These are phyloP conservation scores for Saprolegnia diclina DNA, from an alignment of 352 stramenopile species.

Conservation along the genomic window DNA sequence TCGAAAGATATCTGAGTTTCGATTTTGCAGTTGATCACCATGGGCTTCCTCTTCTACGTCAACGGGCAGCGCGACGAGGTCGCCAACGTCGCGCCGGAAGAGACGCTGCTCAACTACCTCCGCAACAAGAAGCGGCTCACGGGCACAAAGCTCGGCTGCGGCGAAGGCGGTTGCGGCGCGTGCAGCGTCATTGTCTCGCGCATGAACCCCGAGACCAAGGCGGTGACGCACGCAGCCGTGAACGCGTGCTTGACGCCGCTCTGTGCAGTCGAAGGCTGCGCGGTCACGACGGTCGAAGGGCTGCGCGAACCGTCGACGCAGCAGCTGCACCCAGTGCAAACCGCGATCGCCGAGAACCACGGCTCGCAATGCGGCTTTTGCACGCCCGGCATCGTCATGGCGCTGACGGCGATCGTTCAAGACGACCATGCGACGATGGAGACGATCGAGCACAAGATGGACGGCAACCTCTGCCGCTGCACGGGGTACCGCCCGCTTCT, in stretches of 20 bases:
- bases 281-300: slow-evolving; percentile 85
- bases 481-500: slow-evolving; percentile 84
- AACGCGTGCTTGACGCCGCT: slow-evolving; percentile 85
- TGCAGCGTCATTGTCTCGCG: slow-evolving; percentile 93
- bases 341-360: slow-evolving; percentile 85
- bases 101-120: slow-evolving; percentile 81
- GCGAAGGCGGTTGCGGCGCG: slow-evolving; percentile 93
- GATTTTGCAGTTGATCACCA: neutral
- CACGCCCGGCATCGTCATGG: slow-evolving; percentile 85
- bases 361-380: slow-evolving; percentile 94
- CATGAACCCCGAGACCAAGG: slow-evolving; percentile 40
- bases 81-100: slow-evolving; percentile 52
- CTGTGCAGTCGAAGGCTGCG: slow-evolving; percentile 73
- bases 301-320: slow-evolving; percentile 37
- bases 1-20: slow-evolving; percentile 10
- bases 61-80: slow-evolving; percentile 57
- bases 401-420: slow-evolving; percentile 77
- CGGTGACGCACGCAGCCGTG: slow-evolving; percentile 64
- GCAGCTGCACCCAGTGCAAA: slow-evolving; percentile 76
- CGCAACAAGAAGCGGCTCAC: slow-evolving; percentile 62
- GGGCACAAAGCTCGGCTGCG: slow-evolving; percentile 88
- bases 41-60: slow-evolving; percentile 58
- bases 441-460: slow-evolving; percentile 91
- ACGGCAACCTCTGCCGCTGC: slow-evolving; percentile 95
- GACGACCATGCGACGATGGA: slow-evolving; percentile 70